Conservation (phyloP, 768 basidiomycete genomes). For the Russula olivacea region DNA sequence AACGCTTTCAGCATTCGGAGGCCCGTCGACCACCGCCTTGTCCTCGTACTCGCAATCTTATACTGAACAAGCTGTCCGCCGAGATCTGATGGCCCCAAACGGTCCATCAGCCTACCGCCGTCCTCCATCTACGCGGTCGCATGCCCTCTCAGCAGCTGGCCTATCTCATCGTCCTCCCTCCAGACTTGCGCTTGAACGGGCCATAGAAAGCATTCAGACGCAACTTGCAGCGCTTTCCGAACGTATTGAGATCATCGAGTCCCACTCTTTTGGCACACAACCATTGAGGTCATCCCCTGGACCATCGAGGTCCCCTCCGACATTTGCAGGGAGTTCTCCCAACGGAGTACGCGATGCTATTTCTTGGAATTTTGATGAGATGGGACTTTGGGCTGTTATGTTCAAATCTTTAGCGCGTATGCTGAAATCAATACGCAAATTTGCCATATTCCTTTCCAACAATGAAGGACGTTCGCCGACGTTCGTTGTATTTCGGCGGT, state of each 20-base stretch:
- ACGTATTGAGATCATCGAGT: constrained; percentile 56
- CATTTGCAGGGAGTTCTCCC: constrained; percentile 25
- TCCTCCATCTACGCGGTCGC: constrained; percentile 23
- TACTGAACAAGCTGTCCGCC: constrained; percentile 22
- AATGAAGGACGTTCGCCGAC: constrained; percentile 60
- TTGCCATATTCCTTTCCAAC: constrained; percentile 53
- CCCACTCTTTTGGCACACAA: constrained; percentile 25
- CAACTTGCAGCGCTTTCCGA: constrained; percentile 79
- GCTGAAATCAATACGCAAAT: constrained; percentile 42
- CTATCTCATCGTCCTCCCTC: constrained; percentile 41
- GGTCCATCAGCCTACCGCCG: constrained; percentile 10
- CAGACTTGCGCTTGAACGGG: constrained; percentile 57
- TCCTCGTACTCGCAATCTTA: constrained; percentile 35
- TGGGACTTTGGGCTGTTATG: constrained; percentile 78
- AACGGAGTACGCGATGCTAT: constrained; percentile 19
- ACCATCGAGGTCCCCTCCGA: constrained; percentile 30
- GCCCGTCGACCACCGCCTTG: constrained; percentile 37
- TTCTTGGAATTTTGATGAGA: constrained; percentile 39
- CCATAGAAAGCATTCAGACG: constrained; percentile 73
- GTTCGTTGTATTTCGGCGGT: constrained; percentile 59
- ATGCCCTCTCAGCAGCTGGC: constrained; percentile 21
- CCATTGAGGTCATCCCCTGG: constrained; percentile 35
- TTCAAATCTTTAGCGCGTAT: constrained; percentile 57
- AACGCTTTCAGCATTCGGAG: constrained; percentile 66
- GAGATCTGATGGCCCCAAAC: not conserved